A percentile compares a stretch with the other conserved stretches of the same genome.
Evolutionary conservation across 148 eudicot species (phyloP).

Genomic region (Vaccinium myrtillus): DNA sequence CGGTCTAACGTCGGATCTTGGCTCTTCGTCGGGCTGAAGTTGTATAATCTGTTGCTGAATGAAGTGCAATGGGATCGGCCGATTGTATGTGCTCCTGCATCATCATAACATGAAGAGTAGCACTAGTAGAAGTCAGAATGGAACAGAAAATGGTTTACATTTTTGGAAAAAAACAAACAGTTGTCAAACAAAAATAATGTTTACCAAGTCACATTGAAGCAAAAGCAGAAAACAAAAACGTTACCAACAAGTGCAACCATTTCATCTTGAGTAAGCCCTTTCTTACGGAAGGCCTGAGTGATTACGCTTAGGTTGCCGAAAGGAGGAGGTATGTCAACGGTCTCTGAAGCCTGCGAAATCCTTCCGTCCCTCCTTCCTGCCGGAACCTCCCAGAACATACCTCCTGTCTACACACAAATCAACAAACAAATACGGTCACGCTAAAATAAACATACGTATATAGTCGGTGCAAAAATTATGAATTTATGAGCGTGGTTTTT

Average conservation of each 20-base stretch:
- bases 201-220: too few relatives aligned
- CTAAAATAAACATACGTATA: not conserved
- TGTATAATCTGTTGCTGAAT: slow-evolving; percentile 34
- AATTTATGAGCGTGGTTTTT: not conserved
- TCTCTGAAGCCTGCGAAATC: slow-evolving; percentile 38
- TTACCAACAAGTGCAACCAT: slow-evolving; percentile 43
- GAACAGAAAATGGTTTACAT: not conserved
- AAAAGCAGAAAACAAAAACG: not conserved
- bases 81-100: slow-evolving; percentile 29
- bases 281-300: slow-evolving; percentile 30
- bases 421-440: not conserved
- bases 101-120: not conserved
- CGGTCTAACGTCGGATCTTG: slow-evolving; percentile 32
- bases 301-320: slow-evolving; percentile 22
- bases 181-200: too few relatives aligned
- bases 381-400: slow-evolving; percentile 36
- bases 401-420: slow-evolving; percentile 20
- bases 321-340: slow-evolving; percentile 37
- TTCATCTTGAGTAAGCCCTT: slow-evolving; percentile 37
- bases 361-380: slow-evolving; percentile 49
- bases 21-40: slow-evolving; percentile 12
- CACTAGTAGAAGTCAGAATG: not conserved
- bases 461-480: too few relatives aligned
- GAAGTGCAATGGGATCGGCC: slow-evolving; percentile 40
- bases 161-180: too few relatives aligned